phyloP scores from a whole-genome alignment of 345 rosid genomes.

The Noccaea bulbosa region DNA sequence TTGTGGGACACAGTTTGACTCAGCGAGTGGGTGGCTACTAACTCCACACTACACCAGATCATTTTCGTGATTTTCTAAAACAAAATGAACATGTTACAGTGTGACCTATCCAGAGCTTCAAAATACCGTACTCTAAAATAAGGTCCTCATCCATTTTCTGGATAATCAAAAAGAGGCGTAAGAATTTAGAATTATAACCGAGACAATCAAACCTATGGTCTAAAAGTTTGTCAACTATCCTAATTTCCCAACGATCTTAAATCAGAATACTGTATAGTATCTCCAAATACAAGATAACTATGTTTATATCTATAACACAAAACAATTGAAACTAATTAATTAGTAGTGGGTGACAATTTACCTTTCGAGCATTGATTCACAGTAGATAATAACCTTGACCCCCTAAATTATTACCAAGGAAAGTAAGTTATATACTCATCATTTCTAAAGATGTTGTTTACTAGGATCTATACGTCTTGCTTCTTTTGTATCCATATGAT shows the following conservation, averaged over 20 bases:
- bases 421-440: too few relatives aligned
- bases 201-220: not conserved
- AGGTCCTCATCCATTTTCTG: not conserved
- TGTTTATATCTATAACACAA: not conserved
- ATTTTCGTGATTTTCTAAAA: conserved; percentile 7
- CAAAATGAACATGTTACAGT: not conserved
- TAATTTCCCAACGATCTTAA: too few relatives aligned
- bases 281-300: not conserved
- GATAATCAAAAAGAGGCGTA: not conserved
- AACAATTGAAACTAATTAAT: not conserved
- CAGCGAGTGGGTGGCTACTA: conserved; percentile 39
- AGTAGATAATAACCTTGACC: not conserved
- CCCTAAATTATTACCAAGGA: not conserved
- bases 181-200: not conserved
- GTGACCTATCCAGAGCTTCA: not conserved
- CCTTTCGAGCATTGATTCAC: not conserved
- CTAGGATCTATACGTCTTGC: not conserved
- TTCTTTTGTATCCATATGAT: not conserved
- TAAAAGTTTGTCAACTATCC: conserved; percentile 2
- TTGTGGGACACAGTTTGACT: conserved; percentile 27
- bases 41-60: conserved; percentile 32
- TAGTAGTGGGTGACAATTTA: not conserved
- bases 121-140: not conserved
- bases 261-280: too few relatives aligned
- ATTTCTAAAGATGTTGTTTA: not conserved